phyloP scores from a whole-genome alignment of 208 protist genomes.

The Acanthamoeba triangularis region DNA sequence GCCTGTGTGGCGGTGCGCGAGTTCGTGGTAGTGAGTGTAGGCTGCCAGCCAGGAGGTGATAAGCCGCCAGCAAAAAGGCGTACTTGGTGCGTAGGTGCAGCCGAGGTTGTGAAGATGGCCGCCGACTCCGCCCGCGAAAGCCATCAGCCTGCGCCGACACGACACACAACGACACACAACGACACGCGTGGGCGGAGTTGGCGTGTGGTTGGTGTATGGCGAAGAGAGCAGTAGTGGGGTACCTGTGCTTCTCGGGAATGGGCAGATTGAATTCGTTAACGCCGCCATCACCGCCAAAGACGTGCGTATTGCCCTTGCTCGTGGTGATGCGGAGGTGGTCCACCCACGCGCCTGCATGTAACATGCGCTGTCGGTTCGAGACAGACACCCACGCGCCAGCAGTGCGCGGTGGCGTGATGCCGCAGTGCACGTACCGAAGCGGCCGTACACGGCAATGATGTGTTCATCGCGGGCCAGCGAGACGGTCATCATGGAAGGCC shows the following conservation, averaged over 20 bases:
- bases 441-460: not conserved
- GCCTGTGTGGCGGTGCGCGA: not conserved
- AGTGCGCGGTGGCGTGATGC: not conserved
- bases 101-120: not conserved
- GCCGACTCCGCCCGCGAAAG: not conserved
- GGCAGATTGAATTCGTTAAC: not conserved
- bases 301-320: not conserved
- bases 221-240: no score
- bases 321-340: not conserved
- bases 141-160: not conserved
- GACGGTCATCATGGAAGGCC: not conserved
- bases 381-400: no score
- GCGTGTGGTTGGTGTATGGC: no score
- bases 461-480: not conserved
- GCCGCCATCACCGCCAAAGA: not conserved
- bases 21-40: no score
- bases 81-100: not conserved
- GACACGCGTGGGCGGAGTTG: no score
- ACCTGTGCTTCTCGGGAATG: not conserved
- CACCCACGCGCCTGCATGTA: not conserved
- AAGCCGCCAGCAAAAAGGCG: not conserved
- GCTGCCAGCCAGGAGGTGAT: no score
- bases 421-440: not conserved
- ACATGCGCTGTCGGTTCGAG: no score
- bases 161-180: not conserved